Evolutionary conservation across 2,329 filamentous ascomycete species (phyloP), one percentile per base, ranked within the genome.

Genomic region (Sporothrix humicola): DNA sequence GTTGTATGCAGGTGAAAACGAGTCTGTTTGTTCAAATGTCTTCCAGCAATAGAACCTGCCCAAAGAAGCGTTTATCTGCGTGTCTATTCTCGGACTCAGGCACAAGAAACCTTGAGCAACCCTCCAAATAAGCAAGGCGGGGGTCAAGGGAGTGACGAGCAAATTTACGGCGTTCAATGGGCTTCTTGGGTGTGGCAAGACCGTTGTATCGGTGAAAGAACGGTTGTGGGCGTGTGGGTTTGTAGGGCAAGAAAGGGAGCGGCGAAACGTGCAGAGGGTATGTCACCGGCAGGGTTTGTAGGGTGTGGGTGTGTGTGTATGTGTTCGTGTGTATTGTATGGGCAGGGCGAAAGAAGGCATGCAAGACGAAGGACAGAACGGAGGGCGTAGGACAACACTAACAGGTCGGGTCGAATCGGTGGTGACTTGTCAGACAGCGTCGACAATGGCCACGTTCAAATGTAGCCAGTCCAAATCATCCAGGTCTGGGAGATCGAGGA

Each of bases 371-470:
- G 31, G 31, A 37, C 12, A 17, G 44, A 26, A 23, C 15, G 12
- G 15, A 56, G 54, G 69, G 44, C 9, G 73, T 48, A 73, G 69
- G 74, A 73, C 68, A 44, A 42, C 50, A 72, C 66, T 73, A 69
- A 71, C 58, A 70, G 52, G 56, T 69, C 61, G 63, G 58, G 50
- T 61, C 26, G 68, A 61, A 66, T 59, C 65, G 44, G 52, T 65
- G 23, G 54, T 50, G 23, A 13, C 48, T 63, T 61, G 74, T 74
- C 50, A 63, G 73, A 72, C 73, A 74, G 54, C 15, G 59, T 74
- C 68, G 71, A 70, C 73, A 50, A 73, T 68, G 69, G 42, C 69
- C 71, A 70, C 71, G 61, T 59, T 76, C 44, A 70, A 20, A 63
- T 76, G 69, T 26, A 69, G 66, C 69, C 52, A 20, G 69, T 26